phyloP scores from a whole-genome alignment of 176 grass and related monocot species.

The Oryza officinalis region DNA sequence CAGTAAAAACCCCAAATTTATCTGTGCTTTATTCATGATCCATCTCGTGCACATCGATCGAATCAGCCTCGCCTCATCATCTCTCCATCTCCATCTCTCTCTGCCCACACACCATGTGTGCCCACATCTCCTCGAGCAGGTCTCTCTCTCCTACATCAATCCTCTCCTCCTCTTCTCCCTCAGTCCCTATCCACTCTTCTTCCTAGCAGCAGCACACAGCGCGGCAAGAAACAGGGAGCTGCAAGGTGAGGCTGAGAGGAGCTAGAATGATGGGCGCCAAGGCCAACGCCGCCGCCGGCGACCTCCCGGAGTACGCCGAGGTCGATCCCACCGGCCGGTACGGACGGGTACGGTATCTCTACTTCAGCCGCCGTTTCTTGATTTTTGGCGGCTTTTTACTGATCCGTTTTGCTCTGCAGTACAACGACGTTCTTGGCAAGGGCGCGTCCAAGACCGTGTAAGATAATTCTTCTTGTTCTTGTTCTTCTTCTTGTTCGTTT shows the following conservation, averaged over 20 bases:
- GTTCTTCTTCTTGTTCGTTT: not conserved
- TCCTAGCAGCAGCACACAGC: not conserved
- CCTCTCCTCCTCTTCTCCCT: slow-evolving; percentile 14
- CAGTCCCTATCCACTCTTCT: slow-evolving; percentile 27
- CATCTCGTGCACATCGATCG: slow-evolving; percentile 16
- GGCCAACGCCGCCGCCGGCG: slow-evolving; percentile 11
- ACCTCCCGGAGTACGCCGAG: slow-evolving; percentile 71
- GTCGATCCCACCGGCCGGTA: slow-evolving; percentile 90
- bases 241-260: slow-evolving; percentile 9
- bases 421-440: slow-evolving; percentile 85
- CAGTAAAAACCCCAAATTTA: slow-evolving; percentile 1
- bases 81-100: not conserved
- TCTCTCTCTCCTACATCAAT: slow-evolving; percentile 5
- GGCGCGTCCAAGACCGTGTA: slow-evolving; percentile 98
- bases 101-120: slow-evolving; percentile 42
- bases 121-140: slow-evolving; percentile 46
- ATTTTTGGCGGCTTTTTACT: slow-evolving; percentile 7
- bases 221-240: not conserved
- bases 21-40: slow-evolving; percentile 6
- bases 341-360: slow-evolving; percentile 71
- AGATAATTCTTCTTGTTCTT: slow-evolving; percentile 18
- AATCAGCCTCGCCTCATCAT: slow-evolving; percentile 1
- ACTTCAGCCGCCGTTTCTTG: slow-evolving; percentile 20
- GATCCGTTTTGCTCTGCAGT: slow-evolving; percentile 53
- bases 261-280: slow-evolving; percentile 59